These are phyloP conservation scores for Aspergillus texensis DNA, from an alignment of 2,329 filamentous ascomycete genomes.

Conservation along the genomic window DNA sequence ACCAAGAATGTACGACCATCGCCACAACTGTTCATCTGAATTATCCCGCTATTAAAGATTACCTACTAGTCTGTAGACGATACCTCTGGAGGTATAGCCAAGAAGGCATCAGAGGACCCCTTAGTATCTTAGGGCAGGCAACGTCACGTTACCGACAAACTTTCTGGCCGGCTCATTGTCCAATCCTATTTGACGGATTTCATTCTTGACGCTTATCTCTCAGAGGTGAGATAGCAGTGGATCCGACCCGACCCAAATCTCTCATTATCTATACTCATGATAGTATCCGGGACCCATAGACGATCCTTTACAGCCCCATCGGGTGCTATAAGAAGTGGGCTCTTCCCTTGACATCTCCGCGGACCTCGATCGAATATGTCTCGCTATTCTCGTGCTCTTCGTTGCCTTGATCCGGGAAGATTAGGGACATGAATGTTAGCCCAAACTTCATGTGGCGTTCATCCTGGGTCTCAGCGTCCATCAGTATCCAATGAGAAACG, in stretches of 20 bases:
- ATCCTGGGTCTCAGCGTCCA: not conserved
- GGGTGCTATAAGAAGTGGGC: slow-evolving; percentile 7
- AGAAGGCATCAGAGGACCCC: not conserved
- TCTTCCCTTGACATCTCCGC: slow-evolving; percentile 12
- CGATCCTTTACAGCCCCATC: slow-evolving; percentile 7
- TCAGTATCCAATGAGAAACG: slow-evolving; percentile 25
- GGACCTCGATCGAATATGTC: slow-evolving; percentile 4
- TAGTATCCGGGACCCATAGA: not conserved
- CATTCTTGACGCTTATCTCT: slow-evolving; percentile 1
- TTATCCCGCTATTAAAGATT: not conserved
- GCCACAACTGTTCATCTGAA: not conserved
- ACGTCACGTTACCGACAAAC: slow-evolving; percentile 8
- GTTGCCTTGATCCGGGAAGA: not conserved
- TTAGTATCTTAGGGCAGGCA: slow-evolving; percentile 3
- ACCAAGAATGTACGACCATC: not conserved
- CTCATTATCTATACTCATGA: not conserved
- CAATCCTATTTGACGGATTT: not conserved
- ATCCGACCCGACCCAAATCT: not conserved
- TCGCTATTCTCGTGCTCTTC: not conserved
- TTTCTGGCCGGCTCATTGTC: not conserved
- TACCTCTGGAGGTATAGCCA: not conserved
- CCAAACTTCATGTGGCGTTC: not conserved
- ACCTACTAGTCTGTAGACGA: not conserved
- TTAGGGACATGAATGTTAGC: not conserved
- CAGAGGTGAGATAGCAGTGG: not conserved